Percentiles rank a stretch among this genome's conserved stretches.
These are phyloP conservation scores for Oidium heveae DNA, from an alignment of 2,329 filamentous ascomycete species.

Conservation along the genomic window DNA sequence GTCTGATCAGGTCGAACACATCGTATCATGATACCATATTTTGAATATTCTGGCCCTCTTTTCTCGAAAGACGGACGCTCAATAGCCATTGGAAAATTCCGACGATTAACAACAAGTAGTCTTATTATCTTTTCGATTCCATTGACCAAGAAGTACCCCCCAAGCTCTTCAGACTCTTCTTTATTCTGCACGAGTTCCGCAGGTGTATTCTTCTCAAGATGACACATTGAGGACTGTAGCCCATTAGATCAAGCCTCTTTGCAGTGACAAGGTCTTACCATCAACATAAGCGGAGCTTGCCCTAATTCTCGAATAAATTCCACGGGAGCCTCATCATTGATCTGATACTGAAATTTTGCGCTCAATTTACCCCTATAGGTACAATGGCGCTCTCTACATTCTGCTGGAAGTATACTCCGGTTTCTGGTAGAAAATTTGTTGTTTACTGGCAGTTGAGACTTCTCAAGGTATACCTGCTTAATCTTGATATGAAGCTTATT, in stretches of 20 bases:
- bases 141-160: slow-evolving; percentile 94
- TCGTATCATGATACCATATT: slow-evolving; percentile 73
- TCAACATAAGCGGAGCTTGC: slow-evolving; percentile 78
- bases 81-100: slow-evolving; percentile 92
- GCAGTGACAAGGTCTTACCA: slow-evolving; percentile 25
- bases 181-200: slow-evolving; percentile 61
- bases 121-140: slow-evolving; percentile 93
- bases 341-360: slow-evolving; percentile 57
- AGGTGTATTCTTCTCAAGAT: slow-evolving; percentile 67
- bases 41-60: slow-evolving; percentile 67
- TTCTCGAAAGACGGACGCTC: slow-evolving; percentile 72
- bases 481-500: slow-evolving; percentile 60
- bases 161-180: slow-evolving; percentile 88
- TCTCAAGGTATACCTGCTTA: slow-evolving; percentile 61
- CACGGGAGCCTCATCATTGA: slow-evolving; percentile 68
- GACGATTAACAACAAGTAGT: slow-evolving; percentile 65
- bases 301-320: slow-evolving; percentile 71
- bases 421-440: slow-evolving; percentile 64
- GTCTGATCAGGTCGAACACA: slow-evolving; percentile 93
- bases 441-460: slow-evolving; percentile 48
- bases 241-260: slow-evolving; percentile 7
- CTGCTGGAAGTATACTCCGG: slow-evolving; percentile 69
- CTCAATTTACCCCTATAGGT: slow-evolving; percentile 75
- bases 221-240: slow-evolving; percentile 58
- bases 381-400: slow-evolving; percentile 81